These are phyloP conservation scores for Aspergillus fijiensis DNA, from an alignment of 2,329 filamentous ascomycete species.

Conservation along the genomic window DNA sequence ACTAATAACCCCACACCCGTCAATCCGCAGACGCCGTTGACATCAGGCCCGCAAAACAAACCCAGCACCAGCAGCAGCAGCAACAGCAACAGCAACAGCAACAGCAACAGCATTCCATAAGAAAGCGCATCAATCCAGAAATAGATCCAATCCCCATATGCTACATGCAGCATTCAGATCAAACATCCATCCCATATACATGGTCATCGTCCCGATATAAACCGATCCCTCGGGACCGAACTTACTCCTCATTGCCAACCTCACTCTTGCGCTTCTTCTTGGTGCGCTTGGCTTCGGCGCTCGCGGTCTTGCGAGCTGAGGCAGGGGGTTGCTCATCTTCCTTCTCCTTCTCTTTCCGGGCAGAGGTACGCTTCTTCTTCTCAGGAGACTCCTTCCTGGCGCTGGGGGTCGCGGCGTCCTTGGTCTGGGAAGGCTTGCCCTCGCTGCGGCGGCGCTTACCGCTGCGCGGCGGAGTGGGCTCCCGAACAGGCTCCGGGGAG, in stretches of 20 bases:
- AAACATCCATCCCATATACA: slow-evolving; percentile 5
- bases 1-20: neutral
- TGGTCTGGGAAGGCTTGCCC: slow-evolving; percentile 29
- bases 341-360: slow-evolving; percentile 31
- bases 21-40: slow-evolving; percentile 5
- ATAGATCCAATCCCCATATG: neutral
- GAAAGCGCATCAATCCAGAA: neutral
- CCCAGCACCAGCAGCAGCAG: neutral
- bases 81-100: neutral
- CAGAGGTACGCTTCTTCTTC: slow-evolving; percentile 36
- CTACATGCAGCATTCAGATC: slow-evolving; percentile 4
- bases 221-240: neutral
- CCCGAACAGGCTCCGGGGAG: slow-evolving; percentile 39
- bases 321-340: slow-evolving; percentile 21
- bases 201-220: neutral
- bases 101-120: neutral
- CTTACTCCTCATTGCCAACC: slow-evolving; percentile 26
- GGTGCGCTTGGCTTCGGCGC: slow-evolving; percentile 35
- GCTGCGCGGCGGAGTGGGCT: slow-evolving; percentile 45
- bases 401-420: slow-evolving; percentile 29
- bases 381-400: slow-evolving; percentile 25
- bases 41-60: slow-evolving; percentile 4
- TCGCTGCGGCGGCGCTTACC: slow-evolving; percentile 48
- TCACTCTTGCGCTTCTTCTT: slow-evolving; percentile 53
- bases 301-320: slow-evolving; percentile 31